phyloP scores from a whole-genome alignment of 352 stramenopile genomes.

The Globisporangium ultimum region DNA sequence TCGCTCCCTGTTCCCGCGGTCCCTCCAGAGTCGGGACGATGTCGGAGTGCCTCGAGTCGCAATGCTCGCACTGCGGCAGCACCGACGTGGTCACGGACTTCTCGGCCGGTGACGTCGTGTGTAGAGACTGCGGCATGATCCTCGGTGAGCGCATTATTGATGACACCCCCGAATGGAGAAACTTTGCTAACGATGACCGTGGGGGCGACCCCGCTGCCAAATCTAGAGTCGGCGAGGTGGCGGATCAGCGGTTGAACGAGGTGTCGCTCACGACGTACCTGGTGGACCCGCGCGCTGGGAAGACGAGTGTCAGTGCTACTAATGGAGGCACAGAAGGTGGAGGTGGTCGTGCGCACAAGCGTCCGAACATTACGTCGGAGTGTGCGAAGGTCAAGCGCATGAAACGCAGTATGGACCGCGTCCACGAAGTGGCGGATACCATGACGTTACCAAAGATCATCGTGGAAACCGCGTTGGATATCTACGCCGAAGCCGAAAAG shows the following conservation, averaged over 20 bases:
- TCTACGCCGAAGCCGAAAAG: constrained; percentile 67
- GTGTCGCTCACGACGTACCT: constrained; percentile 68
- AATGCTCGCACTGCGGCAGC: constrained; percentile 68
- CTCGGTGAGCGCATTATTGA: constrained; percentile 87
- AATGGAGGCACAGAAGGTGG: constrained; percentile 20
- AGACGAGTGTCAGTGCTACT: constrained; percentile 8
- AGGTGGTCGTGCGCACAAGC: constrained; percentile 36
- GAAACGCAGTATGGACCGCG: constrained; percentile 61
- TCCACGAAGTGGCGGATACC: constrained; percentile 64
- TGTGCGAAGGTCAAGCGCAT: constrained; percentile 59
- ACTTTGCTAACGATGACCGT: constrained; percentile 86
- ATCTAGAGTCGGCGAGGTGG: constrained; percentile 73
- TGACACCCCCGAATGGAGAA: constrained; percentile 85
- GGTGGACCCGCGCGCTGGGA: constrained; percentile 48
- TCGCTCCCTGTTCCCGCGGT: too few species aligned
- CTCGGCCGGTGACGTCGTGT: constrained; percentile 78
- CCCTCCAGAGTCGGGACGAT: constrained; percentile 22
- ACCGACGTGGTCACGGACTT: constrained; percentile 79
- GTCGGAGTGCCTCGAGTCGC: constrained; percentile 59
- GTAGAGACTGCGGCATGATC: constrained; percentile 77
- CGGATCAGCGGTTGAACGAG: constrained; percentile 57
- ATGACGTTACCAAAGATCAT: constrained; percentile 70
- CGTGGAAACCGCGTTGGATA: constrained; percentile 64
- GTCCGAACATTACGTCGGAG: constrained; percentile 57
- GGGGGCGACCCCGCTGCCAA: constrained; percentile 72